Evolutionary conservation across 495 filamentous ascomycete species (phyloP).

Genomic region (Pseudoneurospora amorphoporcata): DNA sequence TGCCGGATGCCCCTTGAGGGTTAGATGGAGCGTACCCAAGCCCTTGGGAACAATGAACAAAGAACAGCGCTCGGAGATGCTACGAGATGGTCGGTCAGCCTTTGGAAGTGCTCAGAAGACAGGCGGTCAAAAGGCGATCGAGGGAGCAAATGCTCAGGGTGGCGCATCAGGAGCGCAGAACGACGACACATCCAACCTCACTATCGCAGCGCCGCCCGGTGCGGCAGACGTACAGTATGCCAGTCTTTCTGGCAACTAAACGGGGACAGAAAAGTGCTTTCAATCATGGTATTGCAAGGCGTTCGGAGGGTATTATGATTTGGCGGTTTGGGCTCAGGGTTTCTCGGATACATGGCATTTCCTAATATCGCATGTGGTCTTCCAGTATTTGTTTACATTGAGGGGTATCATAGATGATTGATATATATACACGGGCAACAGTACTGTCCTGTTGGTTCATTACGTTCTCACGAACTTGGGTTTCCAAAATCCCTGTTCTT

Average conservation of each 20-base stretch:
- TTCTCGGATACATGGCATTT: constrained; percentile 6
- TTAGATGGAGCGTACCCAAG: constrained; percentile 88
- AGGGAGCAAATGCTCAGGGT: constrained; percentile 15
- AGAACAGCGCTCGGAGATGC: constrained; percentile 64
- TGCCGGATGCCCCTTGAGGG: constrained; percentile 72
- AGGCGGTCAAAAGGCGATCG: constrained; percentile 24
- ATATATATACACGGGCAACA: constrained; percentile 15
- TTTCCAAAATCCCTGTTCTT: neutral
- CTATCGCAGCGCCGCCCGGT: constrained; percentile 77
- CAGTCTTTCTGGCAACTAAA: constrained; percentile 69
- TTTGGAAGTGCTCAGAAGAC: constrained; percentile 31
- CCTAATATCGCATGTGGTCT: constrained; percentile 9
- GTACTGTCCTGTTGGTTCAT: constrained; percentile 5
- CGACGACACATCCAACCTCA: constrained; percentile 39
- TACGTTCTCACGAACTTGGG: neutral
- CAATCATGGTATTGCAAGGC: constrained; percentile 31
- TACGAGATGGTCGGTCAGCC: constrained; percentile 57
- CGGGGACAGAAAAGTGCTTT: constrained; percentile 19
- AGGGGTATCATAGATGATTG: constrained; percentile 25
- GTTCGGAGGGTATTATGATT: constrained; percentile 29
- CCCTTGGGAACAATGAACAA: constrained; percentile 81
- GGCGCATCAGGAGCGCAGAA: constrained; percentile 9
- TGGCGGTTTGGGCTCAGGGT: constrained; percentile 11
- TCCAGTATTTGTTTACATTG: constrained; percentile 13
- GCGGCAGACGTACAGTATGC: constrained; percentile 71